A percentile compares a stretch with the other conserved stretches of the same genome.
These are phyloP conservation scores for Aspergillus caelatus DNA, from an alignment of 2,329 filamentous ascomycete species.

Conservation along the genomic window DNA sequence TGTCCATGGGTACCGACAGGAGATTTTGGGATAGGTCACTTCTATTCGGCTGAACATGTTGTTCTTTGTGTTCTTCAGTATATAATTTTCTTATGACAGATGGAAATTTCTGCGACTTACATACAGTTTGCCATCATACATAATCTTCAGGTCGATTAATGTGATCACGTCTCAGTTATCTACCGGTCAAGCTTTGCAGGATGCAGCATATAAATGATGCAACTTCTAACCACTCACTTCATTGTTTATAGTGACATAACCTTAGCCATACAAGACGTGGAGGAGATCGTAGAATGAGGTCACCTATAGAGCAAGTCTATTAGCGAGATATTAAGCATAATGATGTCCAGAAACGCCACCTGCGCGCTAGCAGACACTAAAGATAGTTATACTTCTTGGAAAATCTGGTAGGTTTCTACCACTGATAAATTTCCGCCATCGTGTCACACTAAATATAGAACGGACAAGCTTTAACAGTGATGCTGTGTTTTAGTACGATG, in stretches of 20 bases:
- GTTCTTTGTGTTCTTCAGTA: not conserved
- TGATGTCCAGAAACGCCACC: no score
- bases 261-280: no score
- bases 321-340: no score
- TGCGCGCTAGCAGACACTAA: no score
- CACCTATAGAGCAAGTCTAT: no score
- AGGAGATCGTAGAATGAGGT: no score
- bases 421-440: no score
- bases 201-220: no score
- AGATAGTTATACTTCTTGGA: not conserved
- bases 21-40: slow-evolving; percentile 1
- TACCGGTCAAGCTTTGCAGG: no score
- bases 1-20: not conserved
- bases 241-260: no score
- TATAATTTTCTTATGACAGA: not conserved
- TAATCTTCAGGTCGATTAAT: not conserved
- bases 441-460: not conserved
- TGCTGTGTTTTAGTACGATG: not conserved
- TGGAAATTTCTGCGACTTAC: not conserved
- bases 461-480: not conserved
- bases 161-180: not conserved
- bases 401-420: not conserved
- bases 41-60: not conserved
- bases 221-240: no score
- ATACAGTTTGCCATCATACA: not conserved